Percentiles rank a stretch among this genome's conserved stretches.
These are phyloP conservation scores for Russula abietina DNA, from an alignment of 768 basidiomycete species.

Conservation along the genomic window DNA sequence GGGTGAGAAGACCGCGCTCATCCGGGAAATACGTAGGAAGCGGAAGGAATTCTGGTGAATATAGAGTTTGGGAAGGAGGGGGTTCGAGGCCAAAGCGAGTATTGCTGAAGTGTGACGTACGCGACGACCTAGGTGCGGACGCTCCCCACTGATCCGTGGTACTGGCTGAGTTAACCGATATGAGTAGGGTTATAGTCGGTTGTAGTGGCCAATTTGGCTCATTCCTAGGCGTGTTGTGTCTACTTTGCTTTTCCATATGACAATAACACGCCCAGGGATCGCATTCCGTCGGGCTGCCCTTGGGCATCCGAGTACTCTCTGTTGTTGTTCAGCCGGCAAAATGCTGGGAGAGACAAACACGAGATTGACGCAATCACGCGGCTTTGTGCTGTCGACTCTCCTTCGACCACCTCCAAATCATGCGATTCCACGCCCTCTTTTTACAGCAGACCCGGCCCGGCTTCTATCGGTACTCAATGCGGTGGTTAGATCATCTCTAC, in stretches of 20 bases:
- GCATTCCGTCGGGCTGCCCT: not conserved
- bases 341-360: not conserved
- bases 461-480: too few species aligned
- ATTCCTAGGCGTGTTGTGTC: not conserved
- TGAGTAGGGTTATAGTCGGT: not conserved
- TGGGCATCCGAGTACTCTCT: too few species aligned
- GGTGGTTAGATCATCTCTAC: too few species aligned
- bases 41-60: conserved; percentile 69
- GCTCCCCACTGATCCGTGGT: not conserved
- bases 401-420: too few species aligned
- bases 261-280: not conserved
- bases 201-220: not conserved
- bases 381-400: not conserved
- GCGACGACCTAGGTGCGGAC: not conserved
- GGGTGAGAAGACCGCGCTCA: conserved; percentile 63
- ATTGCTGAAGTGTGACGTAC: conserved; percentile 3
- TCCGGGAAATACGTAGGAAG: conserved; percentile 59
- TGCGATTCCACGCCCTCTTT: too few species aligned
- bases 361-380: conserved; percentile 8
- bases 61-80: not conserved
- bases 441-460: too few species aligned
- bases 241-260: not conserved
- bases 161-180: not conserved
- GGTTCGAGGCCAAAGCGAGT: not conserved
- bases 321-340: too few species aligned